Percentiles rank a stretch among this genome's conserved stretches.
These are phyloP conservation scores for Trichoderma simmonsii DNA, from an alignment of 2,329 filamentous ascomycete genomes.

Conservation along the genomic window DNA sequence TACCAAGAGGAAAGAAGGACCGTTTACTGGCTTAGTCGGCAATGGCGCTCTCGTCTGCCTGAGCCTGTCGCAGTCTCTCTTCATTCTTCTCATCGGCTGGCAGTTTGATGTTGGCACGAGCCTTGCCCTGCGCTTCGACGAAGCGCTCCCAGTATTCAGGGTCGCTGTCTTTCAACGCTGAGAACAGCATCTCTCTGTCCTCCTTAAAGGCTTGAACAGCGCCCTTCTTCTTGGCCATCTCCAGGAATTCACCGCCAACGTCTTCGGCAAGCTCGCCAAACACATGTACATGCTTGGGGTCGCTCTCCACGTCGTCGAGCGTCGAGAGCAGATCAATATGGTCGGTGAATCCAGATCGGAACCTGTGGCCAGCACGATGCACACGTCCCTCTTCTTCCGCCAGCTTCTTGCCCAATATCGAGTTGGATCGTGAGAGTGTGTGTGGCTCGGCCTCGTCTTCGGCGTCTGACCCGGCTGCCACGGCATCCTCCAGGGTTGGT, in stretches of 20 bases:
- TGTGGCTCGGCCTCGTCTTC: constrained; percentile 48
- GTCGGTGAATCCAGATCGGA: constrained; percentile 53
- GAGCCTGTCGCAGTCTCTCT: constrained; percentile 18
- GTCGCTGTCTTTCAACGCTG: constrained; percentile 56
- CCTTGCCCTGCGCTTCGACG: constrained; percentile 59
- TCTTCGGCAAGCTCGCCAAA: constrained; percentile 63
- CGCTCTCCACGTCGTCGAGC: constrained; percentile 48
- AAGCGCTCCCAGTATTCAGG: constrained; percentile 64
- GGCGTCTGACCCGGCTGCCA: constrained; percentile 41
- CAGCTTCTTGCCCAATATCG: constrained; percentile 51
- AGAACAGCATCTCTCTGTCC: constrained; percentile 49
- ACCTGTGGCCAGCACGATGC: constrained; percentile 54
- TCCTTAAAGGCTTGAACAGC: constrained; percentile 61
- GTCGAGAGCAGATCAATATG: constrained; percentile 49
- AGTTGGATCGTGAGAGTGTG: constrained; percentile 50
- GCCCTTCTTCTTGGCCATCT: constrained; percentile 55
- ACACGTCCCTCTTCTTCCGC: constrained; percentile 57
- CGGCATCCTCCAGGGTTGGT: constrained; percentile 34
- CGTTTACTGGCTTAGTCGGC: constrained; percentile 32
- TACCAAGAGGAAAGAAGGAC: background rate
- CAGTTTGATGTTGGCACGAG: constrained; percentile 49
- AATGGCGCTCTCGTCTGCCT: constrained; percentile 41
- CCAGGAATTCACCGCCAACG: constrained; percentile 57
- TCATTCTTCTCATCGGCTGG: constrained; percentile 25
- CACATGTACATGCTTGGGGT: constrained; percentile 50